A percentile compares a stretch with the other conserved stretches of the same genome.
Evolutionary conservation across 306 rosid genomes (phyloP).

Genomic region (Phaseolus lunatus): DNA sequence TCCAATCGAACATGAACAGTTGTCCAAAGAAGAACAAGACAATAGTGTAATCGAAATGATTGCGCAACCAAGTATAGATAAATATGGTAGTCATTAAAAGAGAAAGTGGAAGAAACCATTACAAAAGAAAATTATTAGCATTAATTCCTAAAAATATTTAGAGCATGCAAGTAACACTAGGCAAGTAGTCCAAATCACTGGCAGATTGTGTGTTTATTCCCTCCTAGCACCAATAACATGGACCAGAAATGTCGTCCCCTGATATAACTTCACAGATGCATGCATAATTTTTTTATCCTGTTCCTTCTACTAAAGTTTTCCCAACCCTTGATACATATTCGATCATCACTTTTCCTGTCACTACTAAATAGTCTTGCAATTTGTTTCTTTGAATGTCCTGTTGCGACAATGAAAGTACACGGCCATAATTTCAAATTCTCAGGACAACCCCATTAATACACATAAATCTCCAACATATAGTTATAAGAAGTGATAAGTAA

Average conservation of each 20-base stretch:
- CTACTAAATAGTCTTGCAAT: neutral
- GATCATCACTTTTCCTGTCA: constrained; percentile 25
- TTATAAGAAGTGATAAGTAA: neutral
- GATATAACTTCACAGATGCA: constrained; percentile 47
- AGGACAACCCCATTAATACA: neutral
- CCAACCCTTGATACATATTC: constrained; percentile 37
- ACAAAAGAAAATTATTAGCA: neutral
- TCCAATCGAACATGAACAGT: neutral
- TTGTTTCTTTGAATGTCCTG: constrained; percentile 19
- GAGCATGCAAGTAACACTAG: neutral
- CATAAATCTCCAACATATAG: neutral
- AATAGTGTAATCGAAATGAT: neutral
- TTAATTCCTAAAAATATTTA: neutral
- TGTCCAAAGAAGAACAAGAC: neutral
- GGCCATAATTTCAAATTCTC: neutral
- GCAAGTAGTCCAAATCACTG: neutral
- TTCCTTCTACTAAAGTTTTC: constrained; percentile 3
- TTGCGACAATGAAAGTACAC: neutral
- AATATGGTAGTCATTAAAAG: neutral
- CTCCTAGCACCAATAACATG: constrained; percentile 28
- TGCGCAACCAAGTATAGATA: neutral
- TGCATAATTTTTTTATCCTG: constrained; percentile 14
- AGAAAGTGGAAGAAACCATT: neutral
- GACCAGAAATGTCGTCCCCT: constrained; percentile 27
- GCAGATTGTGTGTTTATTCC: neutral